Conservation (phyloP, 108 stramenopile species). For the Hondaea fermentalgiana region DNA sequence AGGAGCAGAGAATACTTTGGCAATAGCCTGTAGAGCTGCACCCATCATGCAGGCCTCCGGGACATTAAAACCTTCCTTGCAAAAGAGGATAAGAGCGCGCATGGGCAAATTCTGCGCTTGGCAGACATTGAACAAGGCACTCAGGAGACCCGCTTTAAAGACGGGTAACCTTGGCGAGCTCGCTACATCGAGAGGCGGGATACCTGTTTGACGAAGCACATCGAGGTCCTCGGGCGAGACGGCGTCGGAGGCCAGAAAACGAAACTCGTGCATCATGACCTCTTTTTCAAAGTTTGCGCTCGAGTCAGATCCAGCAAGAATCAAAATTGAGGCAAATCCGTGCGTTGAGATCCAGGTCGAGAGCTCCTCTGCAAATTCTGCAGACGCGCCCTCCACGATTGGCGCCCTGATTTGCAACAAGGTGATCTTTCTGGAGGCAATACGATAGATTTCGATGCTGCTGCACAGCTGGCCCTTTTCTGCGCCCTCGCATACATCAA, state of each 20-base stretch:
- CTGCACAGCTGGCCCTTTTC: not conserved
- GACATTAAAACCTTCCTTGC: conserved; percentile 13
- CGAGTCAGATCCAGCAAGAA: not conserved
- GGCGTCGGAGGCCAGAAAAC: not conserved
- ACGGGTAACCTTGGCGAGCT: not conserved
- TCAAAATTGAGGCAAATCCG: not conserved
- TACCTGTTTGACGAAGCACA: not conserved
- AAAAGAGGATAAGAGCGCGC: not conserved
- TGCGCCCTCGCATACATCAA: not conserved
- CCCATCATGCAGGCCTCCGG: conserved; percentile 14
- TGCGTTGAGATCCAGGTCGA: not conserved
- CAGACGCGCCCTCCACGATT: not conserved
- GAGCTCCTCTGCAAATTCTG: not conserved
- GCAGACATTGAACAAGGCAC: not conserved
- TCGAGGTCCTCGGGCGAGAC: not conserved
- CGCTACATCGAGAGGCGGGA: not conserved
- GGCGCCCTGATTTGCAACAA: conserved; percentile 1
- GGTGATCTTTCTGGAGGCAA: not conserved
- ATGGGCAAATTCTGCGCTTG: not conserved
- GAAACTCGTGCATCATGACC: not conserved
- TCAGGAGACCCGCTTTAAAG: not conserved
- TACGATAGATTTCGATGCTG: not conserved
- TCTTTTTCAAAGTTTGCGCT: not conserved
- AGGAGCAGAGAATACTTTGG: not conserved
- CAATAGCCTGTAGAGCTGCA: not conserved